Conservation (phyloP, 2,329 filamentous ascomycete species). For the Stagonosporopsis vannaccii region DNA sequence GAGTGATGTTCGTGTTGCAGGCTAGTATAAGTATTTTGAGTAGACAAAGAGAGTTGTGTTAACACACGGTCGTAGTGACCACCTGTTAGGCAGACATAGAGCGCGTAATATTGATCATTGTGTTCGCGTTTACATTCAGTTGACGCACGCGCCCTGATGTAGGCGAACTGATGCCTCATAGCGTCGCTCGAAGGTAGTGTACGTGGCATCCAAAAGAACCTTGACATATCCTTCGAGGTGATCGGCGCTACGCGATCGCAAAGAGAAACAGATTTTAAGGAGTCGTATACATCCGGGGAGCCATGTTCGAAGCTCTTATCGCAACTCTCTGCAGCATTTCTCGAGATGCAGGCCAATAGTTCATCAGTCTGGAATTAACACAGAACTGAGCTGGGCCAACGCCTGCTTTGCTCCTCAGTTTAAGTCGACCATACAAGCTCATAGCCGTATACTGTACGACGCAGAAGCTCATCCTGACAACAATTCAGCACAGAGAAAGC, state of each 20-base stretch:
- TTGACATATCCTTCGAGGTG: not conserved
- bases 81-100: too few relatives aligned
- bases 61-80: too few relatives aligned
- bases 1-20: too few relatives aligned
- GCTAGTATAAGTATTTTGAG: too few relatives aligned
- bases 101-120: too few relatives aligned
- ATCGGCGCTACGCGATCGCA: too few relatives aligned
- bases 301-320: not conserved
- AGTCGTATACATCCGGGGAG: not conserved
- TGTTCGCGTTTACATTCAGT: too few relatives aligned
- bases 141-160: too few relatives aligned
- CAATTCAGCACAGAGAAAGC: not conserved
- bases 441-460: conserved; percentile 85
- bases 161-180: too few relatives aligned
- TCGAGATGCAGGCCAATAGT: not conserved
- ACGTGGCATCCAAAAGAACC: not conserved
- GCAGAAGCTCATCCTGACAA: conserved; percentile 72
- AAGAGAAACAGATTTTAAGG: not conserved
- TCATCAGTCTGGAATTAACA: not conserved
- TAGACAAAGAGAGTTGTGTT: too few relatives aligned
- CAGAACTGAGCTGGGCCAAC: not conserved
- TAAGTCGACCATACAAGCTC: conserved; percentile 67
- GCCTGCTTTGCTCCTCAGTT: not conserved
- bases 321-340: not conserved
- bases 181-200: not conserved